Percentiles rank a stretch among this genome's conserved stretches.
Evolutionary conservation across 2,329 filamentous ascomycete genomes (phyloP).

Genomic region (Colletotrichum lentis): DNA sequence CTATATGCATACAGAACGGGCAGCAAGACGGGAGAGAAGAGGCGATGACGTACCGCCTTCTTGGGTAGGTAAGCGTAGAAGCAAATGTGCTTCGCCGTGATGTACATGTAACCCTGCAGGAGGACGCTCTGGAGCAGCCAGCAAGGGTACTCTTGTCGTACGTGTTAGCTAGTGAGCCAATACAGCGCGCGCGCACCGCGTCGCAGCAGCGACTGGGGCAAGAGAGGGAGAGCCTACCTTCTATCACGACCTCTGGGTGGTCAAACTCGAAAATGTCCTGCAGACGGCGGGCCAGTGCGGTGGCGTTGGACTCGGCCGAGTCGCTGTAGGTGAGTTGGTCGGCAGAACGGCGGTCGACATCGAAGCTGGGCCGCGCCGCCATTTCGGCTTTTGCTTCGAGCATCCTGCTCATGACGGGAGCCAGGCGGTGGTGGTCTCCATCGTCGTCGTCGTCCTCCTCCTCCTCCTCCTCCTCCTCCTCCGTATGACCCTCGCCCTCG

Average conservation of each 20-base stretch:
- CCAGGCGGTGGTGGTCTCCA: slow-evolving; percentile 60
- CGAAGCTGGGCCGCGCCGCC: slow-evolving; percentile 65
- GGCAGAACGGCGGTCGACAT: slow-evolving; percentile 57
- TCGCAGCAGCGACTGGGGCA: neutral
- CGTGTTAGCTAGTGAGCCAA: slow-evolving; percentile 30
- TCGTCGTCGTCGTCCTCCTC: slow-evolving; percentile 24
- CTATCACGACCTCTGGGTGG: slow-evolving; percentile 81
- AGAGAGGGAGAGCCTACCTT: slow-evolving; percentile 59
- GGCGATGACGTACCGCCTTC: slow-evolving; percentile 71
- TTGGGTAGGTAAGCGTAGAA: slow-evolving; percentile 98
- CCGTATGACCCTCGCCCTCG: neutral
- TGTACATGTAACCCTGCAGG: slow-evolving; percentile 94
- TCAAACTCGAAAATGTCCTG: slow-evolving; percentile 89
- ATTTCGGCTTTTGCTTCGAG: slow-evolving; percentile 75
- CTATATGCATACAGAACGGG: too few species aligned
- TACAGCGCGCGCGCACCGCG: slow-evolving; percentile 14
- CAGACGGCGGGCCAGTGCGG: slow-evolving; percentile 72
- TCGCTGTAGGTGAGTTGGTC: slow-evolving; percentile 47
- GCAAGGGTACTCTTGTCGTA: slow-evolving; percentile 81
- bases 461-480: slow-evolving; percentile 16
- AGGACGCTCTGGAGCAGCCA: slow-evolving; percentile 92
- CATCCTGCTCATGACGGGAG: slow-evolving; percentile 80
- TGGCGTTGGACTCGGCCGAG: slow-evolving; percentile 54
- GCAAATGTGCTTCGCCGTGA: slow-evolving; percentile 90
- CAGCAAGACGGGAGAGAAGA: slow-evolving; percentile 19